Evolutionary conservation across 2,329 filamentous ascomycete genomes (phyloP), one percentile per base, ranked within the genome.

Genomic region (Teratosphaeria epicoccoides): DNA sequence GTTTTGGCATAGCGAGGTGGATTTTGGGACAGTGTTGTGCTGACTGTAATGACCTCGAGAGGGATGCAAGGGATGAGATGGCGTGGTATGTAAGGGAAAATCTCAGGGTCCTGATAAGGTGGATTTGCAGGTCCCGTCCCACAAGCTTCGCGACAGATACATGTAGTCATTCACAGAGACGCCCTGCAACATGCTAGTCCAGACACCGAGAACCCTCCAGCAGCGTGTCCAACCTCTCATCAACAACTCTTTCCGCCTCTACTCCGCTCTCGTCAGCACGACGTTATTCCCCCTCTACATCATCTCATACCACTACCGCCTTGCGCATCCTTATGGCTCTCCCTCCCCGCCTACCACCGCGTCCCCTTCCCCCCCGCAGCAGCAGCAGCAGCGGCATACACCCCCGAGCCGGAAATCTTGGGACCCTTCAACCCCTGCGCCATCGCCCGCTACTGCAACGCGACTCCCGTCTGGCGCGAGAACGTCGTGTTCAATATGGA

Each of bases 401-500:
- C n/a, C n/a, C n/a, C n/a, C n/a, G n/a, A n/a, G n/a, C n/a, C n/a
- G n/a, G n/a, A n/a, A n/a, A n/a, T 62, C 20, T 52, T 61, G 43
- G 45, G 53, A 20, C 55, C 60, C 1, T 62, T 61, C 49, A 55
- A 61, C 23, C 57, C 59, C 2, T 59, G 56, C 5, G 50, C 62
- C 4, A 43, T 66, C 12, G 46, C 54, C 10, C 44, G 44, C 1
- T 61, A 57, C 51, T 76, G 72, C 61, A 64, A 61, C 24, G 62
- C 54, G 47, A 72, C 61, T 47, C 2, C 4, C 12, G 62, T 52
- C 17, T 76, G 73, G 73, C 67, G 63, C 1, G 62, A 66, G 1
- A 70, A 68, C 3, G 58, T 76, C 33, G 61, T 76, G 20, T 67
- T 76, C 59, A 67, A 68, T 20, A 74, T 75, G 52, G 69, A 70